Conservation (phyloP, 2,329 filamentous ascomycete species). For the Hypoxylon sp. region DNA sequence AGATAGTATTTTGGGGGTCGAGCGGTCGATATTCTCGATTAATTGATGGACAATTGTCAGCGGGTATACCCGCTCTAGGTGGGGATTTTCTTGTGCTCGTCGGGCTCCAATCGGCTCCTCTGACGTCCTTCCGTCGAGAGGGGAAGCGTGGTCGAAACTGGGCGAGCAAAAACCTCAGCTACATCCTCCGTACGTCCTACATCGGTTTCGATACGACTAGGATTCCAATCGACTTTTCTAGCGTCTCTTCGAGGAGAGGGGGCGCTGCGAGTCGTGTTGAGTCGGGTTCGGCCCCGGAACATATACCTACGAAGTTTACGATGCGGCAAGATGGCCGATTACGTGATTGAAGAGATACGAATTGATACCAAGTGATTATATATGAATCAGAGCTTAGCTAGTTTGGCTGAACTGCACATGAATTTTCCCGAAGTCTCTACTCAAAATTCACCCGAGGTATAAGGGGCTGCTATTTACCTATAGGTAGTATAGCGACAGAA, state of each 20-base stretch:
- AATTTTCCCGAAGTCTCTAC: slow-evolving; percentile 11
- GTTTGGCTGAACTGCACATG: slow-evolving; percentile 11
- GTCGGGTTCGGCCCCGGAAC: slow-evolving; percentile 9
- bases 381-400: slow-evolving; percentile 12
- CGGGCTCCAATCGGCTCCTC: slow-evolving; percentile 32
- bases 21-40: slow-evolving; percentile 23
- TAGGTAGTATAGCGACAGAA: slow-evolving; percentile 18
- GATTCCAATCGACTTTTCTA: slow-evolving; percentile 5
- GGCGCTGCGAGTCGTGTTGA: background rate
- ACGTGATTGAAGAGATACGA: slow-evolving; percentile 28
- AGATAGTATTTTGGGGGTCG: slow-evolving; percentile 10
- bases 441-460: slow-evolving; percentile 15
- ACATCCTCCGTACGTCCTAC: slow-evolving; percentile 25
- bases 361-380: slow-evolving; percentile 25
- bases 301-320: slow-evolving; percentile 3
- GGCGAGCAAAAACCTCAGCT: slow-evolving; percentile 26
- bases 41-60: slow-evolving; percentile 10
- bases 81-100: slow-evolving; percentile 27
- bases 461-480: slow-evolving; percentile 10
- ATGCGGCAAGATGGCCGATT: slow-evolving; percentile 15
- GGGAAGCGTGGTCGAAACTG: slow-evolving; percentile 14
- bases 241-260: background rate
- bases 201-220: slow-evolving; percentile 15
- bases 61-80: slow-evolving; percentile 23
- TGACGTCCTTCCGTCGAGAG: slow-evolving; percentile 29